Base-by-base conservation (phyloP, 139 green algal species). In the Coelastrella sp. region DNA sequence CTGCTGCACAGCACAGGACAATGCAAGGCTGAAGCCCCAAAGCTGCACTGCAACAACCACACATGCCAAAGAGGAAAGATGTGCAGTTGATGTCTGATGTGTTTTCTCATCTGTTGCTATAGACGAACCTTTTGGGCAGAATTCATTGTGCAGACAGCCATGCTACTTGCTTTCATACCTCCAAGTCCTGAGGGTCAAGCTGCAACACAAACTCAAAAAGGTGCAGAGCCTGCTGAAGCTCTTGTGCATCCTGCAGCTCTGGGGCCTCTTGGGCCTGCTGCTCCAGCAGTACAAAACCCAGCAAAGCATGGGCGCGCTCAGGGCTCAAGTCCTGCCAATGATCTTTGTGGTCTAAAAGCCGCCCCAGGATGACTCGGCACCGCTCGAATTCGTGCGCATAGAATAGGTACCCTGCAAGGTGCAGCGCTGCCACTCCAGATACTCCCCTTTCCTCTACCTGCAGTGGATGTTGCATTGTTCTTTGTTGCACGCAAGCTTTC, bases 201-300 rank as follows among this genome's bases (percentile, higher is more conserved):
- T 91, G 83, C 24, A 95, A 66, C 7, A 91, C 90, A 7, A 78
- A 63, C 19, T 95, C 91, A 88, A 96, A 96, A 57, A 94, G 84
- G 4, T 82, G 76, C 78, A 91, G 22, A 14, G 94, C 93, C 22
- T 94, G 92, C 24, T 94, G 89, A 79, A 94, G 82, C 83, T 95
- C 91, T 19, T 66, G 73, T 56, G 90, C 78, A 70, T 94, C 93
- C 17, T 90, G 87, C 81, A 91, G 49, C n/a, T 82, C 84, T 74
- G 90, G 80, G 11, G 93, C 90, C 60, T 92, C 85, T 19, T 92
- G 91, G 58, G 89, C 83, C 75, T 95, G 91, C 90, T 93, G 90
- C 25, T 87, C 86, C 57, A 96, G 85, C 85, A 96, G 94, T 58
- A 95, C 94, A 94, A 95, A 97, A 1, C 93, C 95, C 89, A 95